These are phyloP conservation scores for Talaromyces stipitatus DNA, from an alignment of 495 filamentous ascomycete genomes.

Conservation along the genomic window DNA sequence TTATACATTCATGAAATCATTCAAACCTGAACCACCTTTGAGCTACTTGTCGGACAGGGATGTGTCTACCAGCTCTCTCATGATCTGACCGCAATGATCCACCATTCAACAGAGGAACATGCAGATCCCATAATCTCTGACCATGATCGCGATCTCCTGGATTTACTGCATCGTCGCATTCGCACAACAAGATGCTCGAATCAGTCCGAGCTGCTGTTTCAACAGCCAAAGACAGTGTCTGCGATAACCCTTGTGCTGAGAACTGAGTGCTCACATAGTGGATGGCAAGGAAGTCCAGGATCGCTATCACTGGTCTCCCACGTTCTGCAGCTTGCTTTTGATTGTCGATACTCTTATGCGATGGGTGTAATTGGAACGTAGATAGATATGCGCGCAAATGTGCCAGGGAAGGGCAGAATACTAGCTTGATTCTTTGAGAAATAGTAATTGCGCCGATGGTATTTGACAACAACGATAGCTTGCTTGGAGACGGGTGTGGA, in stretches of 20 bases:
- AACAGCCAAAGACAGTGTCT: conserved; percentile 58
- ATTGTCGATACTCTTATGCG: not conserved
- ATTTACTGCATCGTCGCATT: conserved; percentile 30
- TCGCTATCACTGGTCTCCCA: conserved; percentile 38
- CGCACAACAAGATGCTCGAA: conserved; percentile 32
- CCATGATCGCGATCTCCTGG: conserved; percentile 20
- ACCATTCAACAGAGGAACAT: conserved; percentile 57
- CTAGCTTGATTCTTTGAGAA: conserved; percentile 57
- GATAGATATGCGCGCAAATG: conserved; percentile 70
- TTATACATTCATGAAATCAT: too few relatives aligned
- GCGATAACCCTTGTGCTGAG: conserved; percentile 73
- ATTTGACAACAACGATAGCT: conserved; percentile 32
- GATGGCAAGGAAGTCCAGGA: conserved; percentile 58
- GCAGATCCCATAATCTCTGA: conserved; percentile 40
- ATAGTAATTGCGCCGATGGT: conserved; percentile 61
- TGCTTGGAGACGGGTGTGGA: conserved; percentile 22
- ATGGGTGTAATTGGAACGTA: conserved; percentile 27
- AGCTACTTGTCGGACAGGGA: conserved; percentile 55
- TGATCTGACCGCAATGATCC: conserved; percentile 45
- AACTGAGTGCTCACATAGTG: conserved; percentile 72
- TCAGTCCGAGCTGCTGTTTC: conserved; percentile 46
- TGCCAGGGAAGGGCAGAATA: conserved; percentile 67
- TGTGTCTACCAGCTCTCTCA: conserved; percentile 56
- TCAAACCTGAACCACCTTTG: conserved; percentile 68
- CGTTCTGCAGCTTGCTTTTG: not conserved